Evolutionary conservation across 768 basidiomycete genomes (phyloP).

Genomic region (Hortiboletus flavorubellus): DNA sequence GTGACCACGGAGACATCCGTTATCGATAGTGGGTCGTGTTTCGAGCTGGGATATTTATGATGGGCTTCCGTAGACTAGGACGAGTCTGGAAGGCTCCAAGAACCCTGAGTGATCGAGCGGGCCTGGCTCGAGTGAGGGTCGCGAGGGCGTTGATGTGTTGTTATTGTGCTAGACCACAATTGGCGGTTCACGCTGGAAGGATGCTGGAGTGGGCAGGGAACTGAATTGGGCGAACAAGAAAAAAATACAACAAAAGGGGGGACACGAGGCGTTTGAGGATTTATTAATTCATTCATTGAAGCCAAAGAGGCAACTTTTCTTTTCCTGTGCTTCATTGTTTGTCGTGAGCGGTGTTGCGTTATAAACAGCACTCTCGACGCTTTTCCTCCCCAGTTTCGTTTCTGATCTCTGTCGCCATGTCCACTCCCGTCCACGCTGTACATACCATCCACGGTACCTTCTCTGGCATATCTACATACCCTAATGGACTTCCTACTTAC

Average conservation of each 20-base stretch:
- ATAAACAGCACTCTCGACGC: slow-evolving; percentile 10
- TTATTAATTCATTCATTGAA: slow-evolving; percentile 11
- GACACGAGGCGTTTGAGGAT: slow-evolving; percentile 3
- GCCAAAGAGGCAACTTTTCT: slow-evolving; percentile 12
- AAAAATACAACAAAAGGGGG: slow-evolving; percentile 9
- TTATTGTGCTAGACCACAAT: slow-evolving; percentile 22
- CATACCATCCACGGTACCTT: slow-evolving; percentile 34
- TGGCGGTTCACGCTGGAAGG: too few relatives aligned
- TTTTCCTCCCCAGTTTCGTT: slow-evolving; percentile 5
- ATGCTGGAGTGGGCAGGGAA: neutral
- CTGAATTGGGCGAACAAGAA: slow-evolving; percentile 10
- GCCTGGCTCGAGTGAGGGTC: slow-evolving; percentile 5
- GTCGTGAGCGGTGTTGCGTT: slow-evolving; percentile 17
- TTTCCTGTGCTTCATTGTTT: slow-evolving; percentile 15
- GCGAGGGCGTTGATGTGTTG: neutral
- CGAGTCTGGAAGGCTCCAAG: too few relatives aligned
- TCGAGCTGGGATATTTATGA: neutral
- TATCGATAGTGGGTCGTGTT: slow-evolving; percentile 16
- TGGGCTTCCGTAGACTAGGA: neutral
- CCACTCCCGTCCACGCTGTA: slow-evolving; percentile 25
- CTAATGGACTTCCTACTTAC: slow-evolving; percentile 1
- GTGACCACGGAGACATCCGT: slow-evolving; percentile 8
- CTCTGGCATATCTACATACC: slow-evolving; percentile 26
- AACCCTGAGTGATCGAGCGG: neutral
- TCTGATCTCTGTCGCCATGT: slow-evolving; percentile 23